A percentile compares a stretch with the other conserved stretches of the same genome.
Conservation (phyloP, 225 moss, liverwort and hornwort species). For the Asterella californica region DNA sequence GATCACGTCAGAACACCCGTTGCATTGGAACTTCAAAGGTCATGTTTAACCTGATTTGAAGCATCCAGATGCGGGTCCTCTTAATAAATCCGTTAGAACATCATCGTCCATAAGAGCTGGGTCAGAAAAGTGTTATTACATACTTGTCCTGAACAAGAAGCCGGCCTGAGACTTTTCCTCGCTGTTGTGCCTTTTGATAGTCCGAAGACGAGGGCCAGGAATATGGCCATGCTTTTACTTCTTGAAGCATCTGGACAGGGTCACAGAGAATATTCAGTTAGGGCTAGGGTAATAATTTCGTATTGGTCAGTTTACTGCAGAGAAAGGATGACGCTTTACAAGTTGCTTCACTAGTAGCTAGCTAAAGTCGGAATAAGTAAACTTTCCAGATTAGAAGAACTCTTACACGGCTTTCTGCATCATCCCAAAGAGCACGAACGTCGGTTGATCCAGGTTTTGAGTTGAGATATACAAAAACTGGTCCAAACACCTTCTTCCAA, state of each 20-base stretch:
- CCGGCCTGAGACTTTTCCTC: conserved; percentile 36
- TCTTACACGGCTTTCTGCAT: conserved; percentile 40
- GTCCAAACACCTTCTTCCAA: conserved; percentile 65
- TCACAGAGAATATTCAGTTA: neutral
- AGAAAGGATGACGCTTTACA: neutral
- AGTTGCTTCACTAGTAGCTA: neutral
- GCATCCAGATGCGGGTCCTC: too few species aligned
- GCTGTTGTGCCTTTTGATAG: conserved; percentile 47
- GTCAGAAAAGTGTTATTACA: neutral
- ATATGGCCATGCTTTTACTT: conserved; percentile 54
- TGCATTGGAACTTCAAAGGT: neutral
- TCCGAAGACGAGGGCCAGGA: conserved; percentile 53
- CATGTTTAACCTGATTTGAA: neutral
- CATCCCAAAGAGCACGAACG: conserved; percentile 33
- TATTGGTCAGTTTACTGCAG: neutral
- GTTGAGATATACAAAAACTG: conserved; percentile 57
- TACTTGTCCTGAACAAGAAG: neutral
- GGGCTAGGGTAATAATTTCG: neutral
- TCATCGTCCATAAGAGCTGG: neutral
- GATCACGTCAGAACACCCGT: too few species aligned
- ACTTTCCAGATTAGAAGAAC: neutral
- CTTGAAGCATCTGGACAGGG: conserved; percentile 41
- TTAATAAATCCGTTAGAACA: too few species aligned
- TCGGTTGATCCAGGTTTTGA: conserved; percentile 29
- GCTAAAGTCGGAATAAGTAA: neutral